Conservation (phyloP, 176 grass and related monocot species). For the Triticum turgidum region DNA sequence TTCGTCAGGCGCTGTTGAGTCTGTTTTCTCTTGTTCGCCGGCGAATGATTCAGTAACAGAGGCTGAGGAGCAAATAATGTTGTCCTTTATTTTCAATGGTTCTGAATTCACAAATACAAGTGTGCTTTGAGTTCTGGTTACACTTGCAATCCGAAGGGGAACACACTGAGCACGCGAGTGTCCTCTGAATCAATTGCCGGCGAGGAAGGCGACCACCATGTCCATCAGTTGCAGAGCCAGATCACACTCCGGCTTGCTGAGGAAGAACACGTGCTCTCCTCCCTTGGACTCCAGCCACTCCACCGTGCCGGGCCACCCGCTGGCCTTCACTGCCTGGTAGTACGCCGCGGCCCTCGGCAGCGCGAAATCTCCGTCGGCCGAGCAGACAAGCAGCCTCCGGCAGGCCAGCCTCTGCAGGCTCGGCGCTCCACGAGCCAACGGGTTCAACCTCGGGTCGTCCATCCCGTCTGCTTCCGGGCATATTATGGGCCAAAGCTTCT, state of each 20-base stretch:
- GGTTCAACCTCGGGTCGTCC: conserved; percentile 62
- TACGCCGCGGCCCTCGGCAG: conserved; percentile 49
- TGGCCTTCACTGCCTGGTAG: conserved; percentile 45
- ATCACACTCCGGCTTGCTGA: conserved; percentile 33
- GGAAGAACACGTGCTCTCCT: conserved; percentile 59
- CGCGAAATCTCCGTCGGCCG: conserved; percentile 31
- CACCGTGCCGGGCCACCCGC: conserved; percentile 41
- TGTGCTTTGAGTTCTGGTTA: neutral
- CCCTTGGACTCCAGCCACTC: conserved; percentile 49
- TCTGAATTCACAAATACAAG: neutral
- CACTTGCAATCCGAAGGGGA: neutral
- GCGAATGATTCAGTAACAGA: neutral
- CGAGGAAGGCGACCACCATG: conserved; percentile 31
- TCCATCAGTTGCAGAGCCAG: conserved; percentile 46
- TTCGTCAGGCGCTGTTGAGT: conserved; percentile 43
- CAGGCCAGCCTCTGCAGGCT: conserved; percentile 42
- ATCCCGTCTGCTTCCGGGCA: conserved; percentile 33
- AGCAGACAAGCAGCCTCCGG: conserved; percentile 49
- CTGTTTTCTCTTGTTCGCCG: neutral
- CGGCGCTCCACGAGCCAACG: conserved; percentile 37
- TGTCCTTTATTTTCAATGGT: neutral
- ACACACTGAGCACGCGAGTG: neutral
- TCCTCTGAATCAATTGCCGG: conserved; percentile 1
- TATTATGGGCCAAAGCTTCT: conserved; percentile 36
- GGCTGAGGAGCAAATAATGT: neutral